Conservation (phyloP, 495 filamentous ascomycete species). For the Haplographium delicatum region DNA sequence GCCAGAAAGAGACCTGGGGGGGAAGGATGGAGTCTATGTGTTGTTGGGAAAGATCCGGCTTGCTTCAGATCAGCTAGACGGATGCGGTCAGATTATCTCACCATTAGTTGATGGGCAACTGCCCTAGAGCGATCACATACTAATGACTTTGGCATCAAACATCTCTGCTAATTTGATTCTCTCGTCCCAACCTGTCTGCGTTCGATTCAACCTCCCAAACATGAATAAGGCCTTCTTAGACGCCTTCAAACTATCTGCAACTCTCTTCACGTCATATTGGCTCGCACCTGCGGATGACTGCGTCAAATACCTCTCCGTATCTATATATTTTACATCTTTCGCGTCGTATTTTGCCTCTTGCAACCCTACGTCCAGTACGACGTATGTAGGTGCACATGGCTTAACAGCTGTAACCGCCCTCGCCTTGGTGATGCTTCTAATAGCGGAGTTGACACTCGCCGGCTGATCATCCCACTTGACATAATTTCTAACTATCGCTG, state of each 20-base stretch:
- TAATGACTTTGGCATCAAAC: slow-evolving; percentile 13
- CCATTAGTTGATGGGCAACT: no score
- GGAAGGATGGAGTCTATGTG: slow-evolving; percentile 14
- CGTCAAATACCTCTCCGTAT: slow-evolving; percentile 2
- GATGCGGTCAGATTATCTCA: no score
- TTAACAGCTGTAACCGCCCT: not conserved
- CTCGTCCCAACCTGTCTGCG: slow-evolving; percentile 13
- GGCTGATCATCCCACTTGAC: slow-evolving; percentile 24
- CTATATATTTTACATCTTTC: slow-evolving; percentile 6
- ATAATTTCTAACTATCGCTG: slow-evolving; percentile 14
- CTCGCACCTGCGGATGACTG: not conserved
- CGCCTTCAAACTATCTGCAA: not conserved
- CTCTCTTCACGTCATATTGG: not conserved
- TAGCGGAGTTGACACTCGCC: slow-evolving; percentile 13
- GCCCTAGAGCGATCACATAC: no score
- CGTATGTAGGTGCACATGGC: slow-evolving; percentile 18
- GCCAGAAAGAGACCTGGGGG: slow-evolving; percentile 16
- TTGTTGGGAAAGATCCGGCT: slow-evolving; percentile 17
- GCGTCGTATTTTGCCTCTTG: slow-evolving; percentile 17
- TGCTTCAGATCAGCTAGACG: slow-evolving; percentile 21
- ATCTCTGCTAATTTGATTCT: slow-evolving; percentile 15
- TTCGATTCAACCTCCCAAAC: slow-evolving; percentile 15
- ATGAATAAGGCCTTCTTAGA: slow-evolving; percentile 17
- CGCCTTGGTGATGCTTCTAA: slow-evolving; percentile 16
- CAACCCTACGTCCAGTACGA: slow-evolving; percentile 17